Evolutionary conservation across 176 grass and related monocot species (phyloP).

Genomic region (Tillandsia fasciculata): DNA sequence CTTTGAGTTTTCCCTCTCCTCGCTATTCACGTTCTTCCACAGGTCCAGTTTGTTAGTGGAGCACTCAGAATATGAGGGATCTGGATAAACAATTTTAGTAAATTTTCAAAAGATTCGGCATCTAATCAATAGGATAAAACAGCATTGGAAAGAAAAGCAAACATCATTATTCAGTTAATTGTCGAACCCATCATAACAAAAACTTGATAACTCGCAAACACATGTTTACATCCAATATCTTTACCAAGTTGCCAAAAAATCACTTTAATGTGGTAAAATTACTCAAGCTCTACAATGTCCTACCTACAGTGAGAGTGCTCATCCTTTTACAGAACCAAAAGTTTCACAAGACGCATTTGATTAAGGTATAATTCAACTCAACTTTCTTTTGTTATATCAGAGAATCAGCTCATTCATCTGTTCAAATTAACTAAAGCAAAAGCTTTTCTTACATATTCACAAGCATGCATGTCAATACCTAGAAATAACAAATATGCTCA

Average conservation of each 20-base stretch:
- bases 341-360: neutral
- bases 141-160: constrained; percentile 17
- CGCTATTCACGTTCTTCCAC: constrained; percentile 20
- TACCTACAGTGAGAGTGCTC: too few relatives aligned
- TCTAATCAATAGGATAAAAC: neutral
- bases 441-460: neutral
- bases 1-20: constrained; percentile 32
- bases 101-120: constrained; percentile 21
- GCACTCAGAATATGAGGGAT: constrained; percentile 57
- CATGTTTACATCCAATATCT: neutral
- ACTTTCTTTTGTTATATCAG: neutral
- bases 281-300: too few relatives aligned
- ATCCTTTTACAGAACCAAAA: neutral
- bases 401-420: neutral
- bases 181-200: neutral
- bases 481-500: neutral
- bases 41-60: constrained; percentile 7
- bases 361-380: too few relatives aligned
- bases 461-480: neutral
- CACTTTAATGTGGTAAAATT: too few relatives aligned
- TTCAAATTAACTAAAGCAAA: neutral
- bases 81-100: constrained; percentile 31
- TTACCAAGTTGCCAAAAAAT: neutral
- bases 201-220: neutral
- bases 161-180: neutral